phyloP scores from a whole-genome alignment of 2,329 filamentous ascomycete species.

The Diaporthe capsici region DNA sequence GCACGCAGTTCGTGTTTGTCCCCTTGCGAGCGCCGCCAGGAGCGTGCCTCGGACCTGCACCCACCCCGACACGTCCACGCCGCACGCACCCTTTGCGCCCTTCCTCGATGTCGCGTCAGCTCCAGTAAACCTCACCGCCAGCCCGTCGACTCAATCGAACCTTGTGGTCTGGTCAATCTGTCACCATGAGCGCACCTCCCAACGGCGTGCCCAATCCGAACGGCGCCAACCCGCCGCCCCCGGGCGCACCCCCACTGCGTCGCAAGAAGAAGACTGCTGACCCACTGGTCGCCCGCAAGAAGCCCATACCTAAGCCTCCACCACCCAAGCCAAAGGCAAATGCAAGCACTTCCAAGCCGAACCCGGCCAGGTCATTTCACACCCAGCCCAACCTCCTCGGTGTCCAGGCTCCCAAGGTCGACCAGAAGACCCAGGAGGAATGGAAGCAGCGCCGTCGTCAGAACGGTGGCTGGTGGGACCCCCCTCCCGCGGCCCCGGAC shows the following conservation, averaged over 20 bases:
- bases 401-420: slow-evolving; percentile 46
- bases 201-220: slow-evolving; percentile 48
- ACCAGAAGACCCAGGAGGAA: slow-evolving; percentile 47
- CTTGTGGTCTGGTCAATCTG: slow-evolving; percentile 1
- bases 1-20: not conserved
- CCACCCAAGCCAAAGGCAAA: slow-evolving; percentile 50
- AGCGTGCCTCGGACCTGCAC: slow-evolving; percentile 24
- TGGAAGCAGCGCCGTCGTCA: slow-evolving; percentile 60
- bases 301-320: slow-evolving; percentile 52
- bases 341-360: slow-evolving; percentile 45
- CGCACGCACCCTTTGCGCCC: slow-evolving; percentile 1
- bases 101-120: slow-evolving; percentile 14
- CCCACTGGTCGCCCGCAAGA: slow-evolving; percentile 75
- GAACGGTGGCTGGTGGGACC: slow-evolving; percentile 71
- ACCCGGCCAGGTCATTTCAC: slow-evolving; percentile 43
- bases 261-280: slow-evolving; percentile 66
- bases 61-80: not conserved
- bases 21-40: slow-evolving; percentile 8
- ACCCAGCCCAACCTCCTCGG: slow-evolving; percentile 41
- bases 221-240: slow-evolving; percentile 43
- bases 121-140: not conserved
- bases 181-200: slow-evolving; percentile 61
- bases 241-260: slow-evolving; percentile 54
- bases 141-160: not conserved
- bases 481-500: slow-evolving; percentile 58